Evolutionary conservation across 164 flowering plant genomes (phyloP).

Genomic region (Akebia trifoliata): DNA sequence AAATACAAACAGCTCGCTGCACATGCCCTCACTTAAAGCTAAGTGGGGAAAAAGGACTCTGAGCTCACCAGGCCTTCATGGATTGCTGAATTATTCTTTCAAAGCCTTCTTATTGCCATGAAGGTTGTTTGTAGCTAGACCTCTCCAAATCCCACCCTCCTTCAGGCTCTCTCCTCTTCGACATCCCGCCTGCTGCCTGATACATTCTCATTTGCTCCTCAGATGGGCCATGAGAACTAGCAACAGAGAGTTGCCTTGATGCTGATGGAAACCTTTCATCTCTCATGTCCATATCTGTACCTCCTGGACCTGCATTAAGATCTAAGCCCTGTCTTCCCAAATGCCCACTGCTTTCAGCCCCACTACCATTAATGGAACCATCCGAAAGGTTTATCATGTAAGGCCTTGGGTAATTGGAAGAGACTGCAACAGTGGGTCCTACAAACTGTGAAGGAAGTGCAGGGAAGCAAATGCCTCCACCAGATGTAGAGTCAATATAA

Average conservation of each 20-base stretch:
- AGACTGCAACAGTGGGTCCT: conserved; percentile 27
- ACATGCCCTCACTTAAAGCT: too few relatives aligned
- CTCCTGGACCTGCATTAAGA: conserved; percentile 79
- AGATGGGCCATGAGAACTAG: conserved; percentile 43
- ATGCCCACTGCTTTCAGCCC: conserved; percentile 46
- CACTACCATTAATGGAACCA: conserved; percentile 24
- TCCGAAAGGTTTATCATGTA: conserved; percentile 52
- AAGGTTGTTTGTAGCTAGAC: conserved; percentile 40
- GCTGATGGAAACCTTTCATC: conserved; percentile 43
- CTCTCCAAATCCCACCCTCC: conserved; percentile 56
- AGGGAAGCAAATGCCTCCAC: conserved; percentile 46
- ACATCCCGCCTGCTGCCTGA: conserved; percentile 42
- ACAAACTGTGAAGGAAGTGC: conserved; percentile 46
- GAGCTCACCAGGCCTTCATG: conserved; percentile 25
- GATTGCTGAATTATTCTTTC: conserved; percentile 10
- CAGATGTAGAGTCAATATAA: conserved; percentile 53
- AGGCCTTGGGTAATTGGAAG: conserved; percentile 60
- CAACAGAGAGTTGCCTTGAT: conserved; percentile 46
- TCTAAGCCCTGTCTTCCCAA: conserved; percentile 70
- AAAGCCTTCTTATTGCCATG: conserved; percentile 47
- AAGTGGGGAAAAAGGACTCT: neutral
- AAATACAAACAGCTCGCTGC: too few relatives aligned
- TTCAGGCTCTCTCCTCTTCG: conserved; percentile 48
- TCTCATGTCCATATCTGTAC: conserved; percentile 48
- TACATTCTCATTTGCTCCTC: conserved; percentile 62